These are phyloP conservation scores for Pterocarpus macrocarpus DNA, from an alignment of 306 rosid species.

Conservation along the genomic window DNA sequence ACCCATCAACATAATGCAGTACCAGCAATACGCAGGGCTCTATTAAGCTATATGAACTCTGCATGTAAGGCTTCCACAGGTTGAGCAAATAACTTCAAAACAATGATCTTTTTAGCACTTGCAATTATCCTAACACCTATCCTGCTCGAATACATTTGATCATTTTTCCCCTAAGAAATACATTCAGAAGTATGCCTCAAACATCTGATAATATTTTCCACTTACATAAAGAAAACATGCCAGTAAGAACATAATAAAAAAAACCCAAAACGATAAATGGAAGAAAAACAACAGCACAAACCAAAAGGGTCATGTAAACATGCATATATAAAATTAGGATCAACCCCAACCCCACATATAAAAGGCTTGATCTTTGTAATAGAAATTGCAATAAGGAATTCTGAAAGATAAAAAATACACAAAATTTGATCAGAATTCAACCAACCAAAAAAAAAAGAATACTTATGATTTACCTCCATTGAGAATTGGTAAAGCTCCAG, in stretches of 20 bases:
- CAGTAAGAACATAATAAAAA: neutral
- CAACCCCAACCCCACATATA: constrained; percentile 31
- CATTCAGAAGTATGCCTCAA: neutral
- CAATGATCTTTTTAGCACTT: neutral
- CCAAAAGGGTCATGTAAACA: constrained; percentile 12
- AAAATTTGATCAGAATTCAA: constrained; percentile 21
- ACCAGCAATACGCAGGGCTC: neutral
- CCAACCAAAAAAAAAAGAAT: neutral
- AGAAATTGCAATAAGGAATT: constrained; percentile 17
- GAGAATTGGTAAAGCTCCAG: constrained; percentile 52
- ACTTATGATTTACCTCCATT: constrained; percentile 65
- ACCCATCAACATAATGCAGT: neutral
- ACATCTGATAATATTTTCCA: neutral
- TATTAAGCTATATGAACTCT: constrained; percentile 13
- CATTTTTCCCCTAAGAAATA: neutral
- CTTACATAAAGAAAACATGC: neutral
- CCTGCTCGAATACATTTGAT: neutral
- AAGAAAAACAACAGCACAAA: neutral
- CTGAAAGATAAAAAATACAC: neutral
- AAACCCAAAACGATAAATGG: neutral
- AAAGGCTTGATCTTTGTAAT: constrained; percentile 25
- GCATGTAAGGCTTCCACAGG: constrained; percentile 10
- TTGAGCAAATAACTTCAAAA: constrained; percentile 15
- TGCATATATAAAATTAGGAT: neutral
- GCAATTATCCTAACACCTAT: neutral